phyloP scores from a whole-genome alignment of 2,329 filamentous ascomycete genomes.

The Botryotinia calthae region DNA sequence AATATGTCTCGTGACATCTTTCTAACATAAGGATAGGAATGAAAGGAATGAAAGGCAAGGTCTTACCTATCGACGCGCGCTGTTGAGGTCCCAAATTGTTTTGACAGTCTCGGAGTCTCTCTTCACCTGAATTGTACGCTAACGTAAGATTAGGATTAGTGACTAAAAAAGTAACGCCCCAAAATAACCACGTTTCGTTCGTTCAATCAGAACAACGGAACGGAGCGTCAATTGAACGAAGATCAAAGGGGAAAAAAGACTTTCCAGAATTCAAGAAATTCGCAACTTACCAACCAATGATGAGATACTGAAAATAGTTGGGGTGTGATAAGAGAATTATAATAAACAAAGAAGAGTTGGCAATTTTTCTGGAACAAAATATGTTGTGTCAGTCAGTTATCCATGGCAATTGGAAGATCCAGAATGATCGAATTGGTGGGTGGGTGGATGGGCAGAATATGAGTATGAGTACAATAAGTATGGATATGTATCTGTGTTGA shows the following conservation, averaged over 20 bases:
- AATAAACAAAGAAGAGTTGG: neutral
- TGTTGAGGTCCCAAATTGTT: slow-evolving; percentile 25
- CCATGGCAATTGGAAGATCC: neutral
- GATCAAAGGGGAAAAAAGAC: neutral
- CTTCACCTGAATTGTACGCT: slow-evolving; percentile 19
- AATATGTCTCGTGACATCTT: slow-evolving; percentile 21
- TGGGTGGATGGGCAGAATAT: neutral
- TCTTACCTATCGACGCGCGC: slow-evolving; percentile 39
- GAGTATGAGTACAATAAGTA: neutral
- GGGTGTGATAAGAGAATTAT: neutral
- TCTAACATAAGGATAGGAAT: slow-evolving; percentile 17
- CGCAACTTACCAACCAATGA: neutral
- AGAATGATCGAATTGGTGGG: slow-evolving; percentile 1
- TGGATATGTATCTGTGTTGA: neutral
- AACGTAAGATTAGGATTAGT: slow-evolving; percentile 21
- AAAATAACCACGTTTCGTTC: slow-evolving; percentile 12
- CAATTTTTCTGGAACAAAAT: neutral
- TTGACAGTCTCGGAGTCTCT: slow-evolving; percentile 21
- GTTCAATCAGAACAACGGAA: slow-evolving; percentile 1
- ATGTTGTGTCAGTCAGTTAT: slow-evolving; percentile 17
- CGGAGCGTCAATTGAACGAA: neutral
- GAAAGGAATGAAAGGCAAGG: slow-evolving; percentile 25
- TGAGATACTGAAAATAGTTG: neutral
- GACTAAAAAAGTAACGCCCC: slow-evolving; percentile 22
- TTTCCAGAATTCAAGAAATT: neutral